phyloP scores from a whole-genome alignment of 2,329 filamentous ascomycete genomes.

The Lanzia echinophila region DNA sequence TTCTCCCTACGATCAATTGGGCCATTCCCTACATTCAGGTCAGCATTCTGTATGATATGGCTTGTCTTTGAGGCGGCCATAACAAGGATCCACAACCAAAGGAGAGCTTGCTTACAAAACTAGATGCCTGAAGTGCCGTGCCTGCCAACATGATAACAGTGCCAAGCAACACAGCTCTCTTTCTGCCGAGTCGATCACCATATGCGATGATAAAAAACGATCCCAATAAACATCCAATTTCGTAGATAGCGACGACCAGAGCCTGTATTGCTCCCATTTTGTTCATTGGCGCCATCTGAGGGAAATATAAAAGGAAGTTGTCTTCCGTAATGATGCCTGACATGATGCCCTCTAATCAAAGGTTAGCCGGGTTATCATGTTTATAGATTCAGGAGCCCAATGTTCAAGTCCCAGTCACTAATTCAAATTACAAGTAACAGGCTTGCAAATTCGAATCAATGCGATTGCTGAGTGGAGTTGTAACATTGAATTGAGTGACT shows the following conservation, averaged over 20 bases:
- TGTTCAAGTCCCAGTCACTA: too few relatives aligned
- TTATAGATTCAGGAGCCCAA: too few relatives aligned
- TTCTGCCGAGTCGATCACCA: conserved; percentile 52
- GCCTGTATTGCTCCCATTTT: conserved; percentile 30
- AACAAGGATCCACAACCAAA: too few relatives aligned
- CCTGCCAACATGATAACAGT: conserved; percentile 53
- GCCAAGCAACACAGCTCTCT: conserved; percentile 49
- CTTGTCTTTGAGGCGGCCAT: too few relatives aligned
- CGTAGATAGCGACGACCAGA: conserved; percentile 50
- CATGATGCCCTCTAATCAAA: conserved; percentile 12
- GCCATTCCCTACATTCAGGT: too few relatives aligned
- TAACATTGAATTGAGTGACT: too few relatives aligned
- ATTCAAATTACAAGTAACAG: too few relatives aligned
- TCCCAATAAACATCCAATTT: conserved; percentile 52
- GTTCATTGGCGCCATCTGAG: conserved; percentile 19
- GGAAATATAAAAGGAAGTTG: conserved; percentile 34
- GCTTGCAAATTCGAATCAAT: too few relatives aligned
- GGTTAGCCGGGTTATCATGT: too few relatives aligned
- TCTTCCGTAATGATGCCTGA: conserved; percentile 42
- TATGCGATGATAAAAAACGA: conserved; percentile 50
- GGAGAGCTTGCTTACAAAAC: conserved; percentile 20
- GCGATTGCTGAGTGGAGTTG: too few relatives aligned
- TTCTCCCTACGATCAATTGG: conserved; percentile 48
- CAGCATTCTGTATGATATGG: too few relatives aligned
- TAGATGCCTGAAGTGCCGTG: conserved; percentile 37